Evolutionary conservation across 2,329 filamentous ascomycete genomes (phyloP), one percentile per base, ranked within the genome.

Genomic region (Aspergillus sp.): DNA sequence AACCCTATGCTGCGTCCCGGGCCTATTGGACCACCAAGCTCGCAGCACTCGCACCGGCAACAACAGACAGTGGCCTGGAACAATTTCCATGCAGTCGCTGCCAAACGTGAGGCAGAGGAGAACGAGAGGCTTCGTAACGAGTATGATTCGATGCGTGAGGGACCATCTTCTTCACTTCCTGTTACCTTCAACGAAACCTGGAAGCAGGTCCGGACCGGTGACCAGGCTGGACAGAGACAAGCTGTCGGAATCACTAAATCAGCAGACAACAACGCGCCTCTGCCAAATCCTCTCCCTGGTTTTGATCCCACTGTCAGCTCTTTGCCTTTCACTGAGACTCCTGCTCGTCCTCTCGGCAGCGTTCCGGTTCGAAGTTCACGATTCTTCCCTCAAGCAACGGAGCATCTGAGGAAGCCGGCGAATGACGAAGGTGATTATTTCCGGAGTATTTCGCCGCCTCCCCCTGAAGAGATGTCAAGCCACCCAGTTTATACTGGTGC

Each of bases 401-500:
- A 78, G 62, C 73, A 69, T 62, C 65, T 57, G 50, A 77, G 70
- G 69, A 75, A 67, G 62, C 69, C 71, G 41, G 58, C 67, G 30
- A 66, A 63, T 59, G 70, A 72, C 53, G 73, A 76, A 55, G 57
- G 59, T 53, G 74, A 72, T 58, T 72, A 71, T 61, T 67, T 72
- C 60, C 74, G 73, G 58, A 78, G 75, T 59, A 76, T 76, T 30
- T 83, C 81, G 23, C 81, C 85, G 30, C 84, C 84, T 36, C 86
- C 86, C 6, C 86, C 86, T 5, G 86, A 88, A 65, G 79, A 80
- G 58, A 66, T 76, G 67, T 82, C 82, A 5, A 80, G 79, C 55
- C 79, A 88, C 68, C 86, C 86, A 15, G 86, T 80, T 3, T 85
- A 84, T 67, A 79, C 77, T 58, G 80, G 82, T 39, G 78, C 83